These are phyloP conservation scores for Colletotrichum sp. DNA, from an alignment of 2,329 filamentous ascomycete genomes.

Conservation along the genomic window DNA sequence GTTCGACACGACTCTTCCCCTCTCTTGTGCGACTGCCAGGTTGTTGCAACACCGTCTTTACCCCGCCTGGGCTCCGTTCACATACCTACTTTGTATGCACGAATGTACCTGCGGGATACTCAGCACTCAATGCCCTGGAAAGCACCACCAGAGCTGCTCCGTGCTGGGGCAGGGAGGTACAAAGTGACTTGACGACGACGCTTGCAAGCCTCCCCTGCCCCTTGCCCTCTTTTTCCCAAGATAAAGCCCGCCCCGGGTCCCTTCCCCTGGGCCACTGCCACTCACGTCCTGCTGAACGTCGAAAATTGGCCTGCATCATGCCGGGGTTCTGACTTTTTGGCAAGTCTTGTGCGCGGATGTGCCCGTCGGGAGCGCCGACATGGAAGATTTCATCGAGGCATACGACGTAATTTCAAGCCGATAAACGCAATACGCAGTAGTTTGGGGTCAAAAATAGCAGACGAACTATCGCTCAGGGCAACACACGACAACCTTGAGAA, in stretches of 20 bases:
- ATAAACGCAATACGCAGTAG: background rate
- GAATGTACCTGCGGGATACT: background rate
- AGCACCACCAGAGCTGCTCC: background rate
- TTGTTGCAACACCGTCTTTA: background rate
- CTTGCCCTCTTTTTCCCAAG: background rate
- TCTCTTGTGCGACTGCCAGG: conserved; percentile 11
- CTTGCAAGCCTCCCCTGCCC: background rate
- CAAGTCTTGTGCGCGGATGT: background rate
- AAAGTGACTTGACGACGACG: background rate
- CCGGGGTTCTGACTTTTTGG: background rate
- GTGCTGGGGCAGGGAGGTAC: background rate
- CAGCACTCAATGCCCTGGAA: background rate
- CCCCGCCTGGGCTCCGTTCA: conserved; percentile 9
- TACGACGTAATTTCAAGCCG: background rate
- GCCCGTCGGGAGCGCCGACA: conserved; percentile 8
- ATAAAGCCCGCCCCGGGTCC: background rate
- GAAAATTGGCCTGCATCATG: background rate
- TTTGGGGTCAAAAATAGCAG: conserved; percentile 17
- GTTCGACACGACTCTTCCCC: background rate
- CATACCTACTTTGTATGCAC: background rate
- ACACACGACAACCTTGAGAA: background rate
- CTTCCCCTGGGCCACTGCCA: background rate
- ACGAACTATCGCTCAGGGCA: background rate
- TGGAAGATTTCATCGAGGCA: background rate
- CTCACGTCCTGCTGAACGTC: background rate